A percentile compares a stretch with the other conserved stretches of the same genome.
phyloP scores from a whole-genome alignment of 768 basidiomycete species.

The Clitopilus hobsonii region DNA sequence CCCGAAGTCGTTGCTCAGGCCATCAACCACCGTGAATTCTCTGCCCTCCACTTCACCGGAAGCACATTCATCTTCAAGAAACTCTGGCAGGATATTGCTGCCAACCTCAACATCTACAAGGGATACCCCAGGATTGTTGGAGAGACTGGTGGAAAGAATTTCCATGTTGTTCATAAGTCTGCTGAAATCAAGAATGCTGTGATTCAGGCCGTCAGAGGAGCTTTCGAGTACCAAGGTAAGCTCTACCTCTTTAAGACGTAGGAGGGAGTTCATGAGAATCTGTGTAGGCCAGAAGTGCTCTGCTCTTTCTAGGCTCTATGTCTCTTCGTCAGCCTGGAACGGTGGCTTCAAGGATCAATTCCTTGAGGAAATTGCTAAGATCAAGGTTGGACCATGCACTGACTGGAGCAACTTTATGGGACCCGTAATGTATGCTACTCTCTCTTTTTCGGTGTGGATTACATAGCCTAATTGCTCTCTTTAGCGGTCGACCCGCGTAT shows the following conservation, averaged over 20 bases:
- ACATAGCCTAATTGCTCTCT: conserved; percentile 3
- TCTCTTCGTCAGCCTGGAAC: conserved; percentile 83
- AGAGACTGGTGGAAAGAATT: conserved; percentile 99
- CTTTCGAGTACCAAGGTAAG: conserved; percentile 93
- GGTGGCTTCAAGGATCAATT: conserved; percentile 81
- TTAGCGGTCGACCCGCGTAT: conserved; percentile 78
- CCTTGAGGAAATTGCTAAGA: conserved; percentile 70
- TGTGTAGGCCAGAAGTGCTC: conserved; percentile 94
- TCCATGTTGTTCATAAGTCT: conserved; percentile 85
- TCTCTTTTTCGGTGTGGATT: neutral
- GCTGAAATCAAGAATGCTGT: conserved; percentile 92
- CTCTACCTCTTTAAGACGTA: neutral
- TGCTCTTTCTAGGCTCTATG: conserved; percentile 87
- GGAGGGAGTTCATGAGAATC: neutral
- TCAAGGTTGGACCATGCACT: conserved; percentile 74
- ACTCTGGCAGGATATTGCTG: conserved; percentile 93
- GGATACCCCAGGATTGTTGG: conserved; percentile 95
- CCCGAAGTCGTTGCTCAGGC: conserved; percentile 82
- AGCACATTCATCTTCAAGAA: conserved; percentile 92
- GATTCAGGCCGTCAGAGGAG: conserved; percentile 78
- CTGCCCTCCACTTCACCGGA: conserved; percentile 94
- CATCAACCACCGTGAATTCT: conserved; percentile 74
- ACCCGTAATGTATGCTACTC: conserved; percentile 76
- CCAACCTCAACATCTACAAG: conserved; percentile 82
- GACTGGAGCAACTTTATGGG: conserved; percentile 90